Base-by-base conservation (phyloP, 169 alveolate species). In the Eimeria zaria region DNA sequence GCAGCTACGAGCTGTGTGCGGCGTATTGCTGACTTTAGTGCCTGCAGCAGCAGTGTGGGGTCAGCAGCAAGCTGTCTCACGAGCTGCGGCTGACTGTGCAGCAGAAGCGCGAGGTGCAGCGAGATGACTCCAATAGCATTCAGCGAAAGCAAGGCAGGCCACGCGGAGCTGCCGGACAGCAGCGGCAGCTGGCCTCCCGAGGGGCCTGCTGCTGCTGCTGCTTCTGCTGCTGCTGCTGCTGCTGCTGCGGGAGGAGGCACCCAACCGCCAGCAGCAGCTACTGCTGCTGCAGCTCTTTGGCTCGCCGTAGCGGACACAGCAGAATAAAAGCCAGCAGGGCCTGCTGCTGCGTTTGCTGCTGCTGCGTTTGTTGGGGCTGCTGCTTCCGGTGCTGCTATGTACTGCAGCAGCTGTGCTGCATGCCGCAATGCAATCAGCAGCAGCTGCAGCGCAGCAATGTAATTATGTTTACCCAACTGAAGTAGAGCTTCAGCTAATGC, bases 391-490 rank as follows among this genome's bases (percentile, higher is more conserved):
- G 78, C 74, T 27, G 36, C 62, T 33, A 41, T 69, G 58, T 39
- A 60, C 92, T 85, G 80, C 92, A 85, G 92, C 92, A 85, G 78
- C 80, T 39, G 39, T 11, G 67, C 92, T 60, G 92, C 92, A 41
- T 85, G 92, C 12, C 78, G 22, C 92, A 85, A 58, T 24, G 92
- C 92, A 24, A 85, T 36, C 55, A 58, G 62, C 78, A 85, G 78
- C 92, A 85, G 92, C 92, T 85, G 92, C 80, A 85, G 58, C 33
- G 92, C 92, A 85, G 78, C 92, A 46, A 58, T 44, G 80, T 85
- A 36, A 60, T 85, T 85, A 24, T 60, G 92, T 20, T 24, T 85
- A 11, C 80, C 80, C 55, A 85, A 62, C 78, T 85, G 92, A 58
- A 85, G 92, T 64, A 85, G 78, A 11, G 92, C 92, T 33, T 78